Conservation (phyloP, 2,329 filamentous ascomycete species). For the Fusarium piperis region DNA sequence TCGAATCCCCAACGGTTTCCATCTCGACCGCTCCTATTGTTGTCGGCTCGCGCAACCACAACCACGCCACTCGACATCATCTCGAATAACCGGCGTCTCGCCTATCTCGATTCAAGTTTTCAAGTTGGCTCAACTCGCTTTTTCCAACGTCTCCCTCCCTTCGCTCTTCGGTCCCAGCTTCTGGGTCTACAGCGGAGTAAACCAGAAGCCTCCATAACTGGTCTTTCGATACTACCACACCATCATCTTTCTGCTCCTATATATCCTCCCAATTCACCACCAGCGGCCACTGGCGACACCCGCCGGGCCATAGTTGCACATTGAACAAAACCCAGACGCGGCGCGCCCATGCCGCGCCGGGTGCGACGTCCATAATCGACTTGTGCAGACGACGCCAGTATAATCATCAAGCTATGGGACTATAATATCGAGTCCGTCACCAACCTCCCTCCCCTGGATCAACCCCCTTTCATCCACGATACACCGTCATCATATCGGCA, state of each 20-base stretch:
- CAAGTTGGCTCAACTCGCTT: slow-evolving; percentile 93
- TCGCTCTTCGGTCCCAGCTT: slow-evolving; percentile 91
- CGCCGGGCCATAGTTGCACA: slow-evolving; percentile 38
- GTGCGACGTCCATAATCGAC: slow-evolving; percentile 41
- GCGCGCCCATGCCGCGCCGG: slow-evolving; percentile 51
- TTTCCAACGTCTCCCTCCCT: slow-evolving; percentile 75
- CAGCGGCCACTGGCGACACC: slow-evolving; percentile 32
- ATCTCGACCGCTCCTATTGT: slow-evolving; percentile 6
- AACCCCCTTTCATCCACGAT: slow-evolving; percentile 14
- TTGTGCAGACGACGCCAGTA: slow-evolving; percentile 22
- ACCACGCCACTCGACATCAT: slow-evolving; percentile 13
- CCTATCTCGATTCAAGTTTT: slow-evolving; percentile 62
- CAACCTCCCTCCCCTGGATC: slow-evolving; percentile 26
- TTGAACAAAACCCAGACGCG: slow-evolving; percentile 47
- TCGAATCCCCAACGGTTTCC: slow-evolving; percentile 2
- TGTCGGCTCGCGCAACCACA: background rate
- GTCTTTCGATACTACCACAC: slow-evolving; percentile 20
- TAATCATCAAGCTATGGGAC: slow-evolving; percentile 43
- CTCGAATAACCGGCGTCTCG: slow-evolving; percentile 33
- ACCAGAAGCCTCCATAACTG: slow-evolving; percentile 98
- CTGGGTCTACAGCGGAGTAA: slow-evolving; percentile 96
- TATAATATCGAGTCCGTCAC: slow-evolving; percentile 44
- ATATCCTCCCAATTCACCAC: slow-evolving; percentile 12
- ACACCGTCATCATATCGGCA: slow-evolving; percentile 12
- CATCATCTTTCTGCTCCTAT: slow-evolving; percentile 5